These are phyloP conservation scores for Chloroidium sp. DNA, from an alignment of 163 green algal species.

Conservation along the genomic window DNA sequence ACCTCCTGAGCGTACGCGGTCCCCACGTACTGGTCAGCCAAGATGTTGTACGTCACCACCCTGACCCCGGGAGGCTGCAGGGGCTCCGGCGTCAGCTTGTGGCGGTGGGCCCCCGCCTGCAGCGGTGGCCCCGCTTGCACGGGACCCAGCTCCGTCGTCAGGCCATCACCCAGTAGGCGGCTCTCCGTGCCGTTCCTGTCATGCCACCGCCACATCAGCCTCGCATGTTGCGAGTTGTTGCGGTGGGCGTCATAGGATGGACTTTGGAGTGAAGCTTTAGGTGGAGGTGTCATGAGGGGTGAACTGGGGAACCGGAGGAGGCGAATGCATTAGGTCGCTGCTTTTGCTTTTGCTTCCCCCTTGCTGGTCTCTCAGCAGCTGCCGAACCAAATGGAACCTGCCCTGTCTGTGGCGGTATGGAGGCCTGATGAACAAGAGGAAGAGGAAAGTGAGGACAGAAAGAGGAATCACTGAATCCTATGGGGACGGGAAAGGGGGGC, in stretches of 20 bases:
- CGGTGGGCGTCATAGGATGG: neutral
- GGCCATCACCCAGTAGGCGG: neutral
- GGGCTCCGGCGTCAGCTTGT: constrained; percentile 17
- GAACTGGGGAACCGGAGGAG: neutral
- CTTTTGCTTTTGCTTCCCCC: too few relatives aligned
- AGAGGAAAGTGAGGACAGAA: too few relatives aligned
- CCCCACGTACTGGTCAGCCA: constrained; percentile 84
- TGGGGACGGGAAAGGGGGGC: neutral
- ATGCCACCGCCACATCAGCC: neutral
- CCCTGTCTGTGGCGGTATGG: too few relatives aligned
- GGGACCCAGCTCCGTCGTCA: constrained; percentile 1
- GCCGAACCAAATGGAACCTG: too few relatives aligned
- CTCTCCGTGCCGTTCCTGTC: neutral
- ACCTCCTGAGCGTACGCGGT: constrained; percentile 57
- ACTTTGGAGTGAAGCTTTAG: neutral
- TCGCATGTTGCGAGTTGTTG: neutral
- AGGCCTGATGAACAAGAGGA: too few relatives aligned
- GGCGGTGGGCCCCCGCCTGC: constrained; percentile 14
- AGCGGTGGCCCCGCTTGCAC: constrained; percentile 14
- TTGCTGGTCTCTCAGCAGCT: too few relatives aligned
- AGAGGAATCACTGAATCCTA: neutral
- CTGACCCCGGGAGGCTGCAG: constrained; percentile 43
- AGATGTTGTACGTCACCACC: constrained; percentile 86
- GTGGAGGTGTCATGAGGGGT: neutral
- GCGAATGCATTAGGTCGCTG: too few relatives aligned